phyloP scores from a whole-genome alignment of 2,329 filamentous ascomycete species.

The Cercospora sojina region DNA sequence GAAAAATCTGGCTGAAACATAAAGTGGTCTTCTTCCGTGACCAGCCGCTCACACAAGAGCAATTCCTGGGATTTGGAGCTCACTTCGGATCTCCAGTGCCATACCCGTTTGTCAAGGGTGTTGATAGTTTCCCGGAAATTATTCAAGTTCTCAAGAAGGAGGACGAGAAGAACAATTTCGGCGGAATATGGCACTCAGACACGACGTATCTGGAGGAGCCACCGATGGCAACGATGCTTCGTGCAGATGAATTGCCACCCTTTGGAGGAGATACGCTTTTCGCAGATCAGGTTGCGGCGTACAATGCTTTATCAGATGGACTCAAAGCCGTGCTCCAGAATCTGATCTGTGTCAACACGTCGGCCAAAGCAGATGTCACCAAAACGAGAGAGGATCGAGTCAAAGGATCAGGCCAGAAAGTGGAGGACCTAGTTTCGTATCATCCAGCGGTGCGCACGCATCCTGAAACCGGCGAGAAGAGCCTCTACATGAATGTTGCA shows the following conservation, averaged over 20 bases:
- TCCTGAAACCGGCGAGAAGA: conserved; percentile 75
- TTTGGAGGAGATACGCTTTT: conserved; percentile 81
- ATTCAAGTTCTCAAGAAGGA: conserved; percentile 29
- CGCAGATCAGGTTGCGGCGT: conserved; percentile 73
- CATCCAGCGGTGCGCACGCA: conserved; percentile 82
- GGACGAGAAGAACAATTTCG: conserved; percentile 29
- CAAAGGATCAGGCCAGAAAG: conserved; percentile 66
- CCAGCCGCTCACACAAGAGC: conserved; percentile 68
- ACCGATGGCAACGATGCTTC: conserved; percentile 28
- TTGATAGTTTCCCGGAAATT: conserved; percentile 27
- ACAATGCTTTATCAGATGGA: conserved; percentile 76
- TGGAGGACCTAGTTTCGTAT: conserved; percentile 68
- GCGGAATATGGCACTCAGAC: conserved; percentile 31
- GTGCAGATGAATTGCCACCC: conserved; percentile 24
- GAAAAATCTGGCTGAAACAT: conserved; percentile 68
- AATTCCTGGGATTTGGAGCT: conserved; percentile 60
- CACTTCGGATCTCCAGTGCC: neutral
- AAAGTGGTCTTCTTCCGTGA: conserved; percentile 75
- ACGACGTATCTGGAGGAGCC: conserved; percentile 27
- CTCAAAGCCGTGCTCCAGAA: conserved; percentile 71
- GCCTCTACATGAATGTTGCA: conserved; percentile 75
- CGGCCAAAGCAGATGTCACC: conserved; percentile 56
- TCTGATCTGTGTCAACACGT: conserved; percentile 64
- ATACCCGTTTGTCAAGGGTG: conserved; percentile 38
- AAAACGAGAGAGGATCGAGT: conserved; percentile 41